phyloP scores from a whole-genome alignment of 148 eudicot species.

The Rhododendron simsii region DNA sequence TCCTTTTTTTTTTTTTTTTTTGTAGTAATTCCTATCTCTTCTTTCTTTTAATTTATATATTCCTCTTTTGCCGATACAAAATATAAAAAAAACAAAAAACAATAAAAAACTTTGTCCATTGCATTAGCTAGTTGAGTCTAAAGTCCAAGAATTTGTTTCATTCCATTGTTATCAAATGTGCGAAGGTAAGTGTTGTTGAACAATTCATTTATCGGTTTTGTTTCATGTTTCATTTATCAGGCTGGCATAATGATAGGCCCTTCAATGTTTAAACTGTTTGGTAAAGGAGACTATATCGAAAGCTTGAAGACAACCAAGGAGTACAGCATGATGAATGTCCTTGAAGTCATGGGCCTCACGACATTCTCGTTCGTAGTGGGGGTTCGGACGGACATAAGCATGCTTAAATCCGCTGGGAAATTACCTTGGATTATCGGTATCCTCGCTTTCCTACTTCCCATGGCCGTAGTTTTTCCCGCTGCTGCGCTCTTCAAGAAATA shows the following conservation, averaged over 20 bases:
- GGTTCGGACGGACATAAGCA: neutral
- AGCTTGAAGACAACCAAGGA: neutral
- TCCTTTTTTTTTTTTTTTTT: too few species aligned
- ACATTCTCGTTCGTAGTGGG: neutral
- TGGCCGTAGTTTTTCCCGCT: neutral
- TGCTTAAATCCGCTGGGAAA: neutral
- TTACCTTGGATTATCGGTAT: neutral
- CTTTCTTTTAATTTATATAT: too few species aligned
- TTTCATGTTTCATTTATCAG: neutral
- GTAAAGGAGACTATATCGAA: neutral
- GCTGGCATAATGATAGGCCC: neutral
- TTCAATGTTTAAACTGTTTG: neutral
- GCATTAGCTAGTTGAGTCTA: neutral
- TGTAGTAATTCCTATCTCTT: too few species aligned
- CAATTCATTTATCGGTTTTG: neutral
- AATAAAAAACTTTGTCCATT: neutral
- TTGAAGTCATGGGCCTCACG: neutral
- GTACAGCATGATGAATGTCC: neutral
- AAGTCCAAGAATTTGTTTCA: neutral
- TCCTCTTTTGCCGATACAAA: too few species aligned
- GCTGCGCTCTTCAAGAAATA: neutral
- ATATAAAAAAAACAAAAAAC: too few species aligned
- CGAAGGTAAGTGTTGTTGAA: neutral
- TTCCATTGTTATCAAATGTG: neutral
- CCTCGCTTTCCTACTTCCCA: neutral